Evolutionary conservation across 2,329 filamentous ascomycete genomes (phyloP), one percentile per base, ranked within the genome.

Genomic region (Daldinia sp.): DNA sequence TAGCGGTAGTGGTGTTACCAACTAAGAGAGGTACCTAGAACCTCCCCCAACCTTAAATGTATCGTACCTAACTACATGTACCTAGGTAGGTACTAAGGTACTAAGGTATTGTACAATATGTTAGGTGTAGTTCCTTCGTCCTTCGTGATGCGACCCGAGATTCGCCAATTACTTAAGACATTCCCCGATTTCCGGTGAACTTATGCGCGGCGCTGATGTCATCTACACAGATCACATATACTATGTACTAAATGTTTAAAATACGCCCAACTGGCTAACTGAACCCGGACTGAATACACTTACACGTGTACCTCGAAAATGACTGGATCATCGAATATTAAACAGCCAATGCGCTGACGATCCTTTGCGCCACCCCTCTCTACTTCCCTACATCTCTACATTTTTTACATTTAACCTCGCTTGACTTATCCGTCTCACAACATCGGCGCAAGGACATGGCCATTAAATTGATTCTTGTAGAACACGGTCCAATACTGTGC

Each of bases 401-500:
- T 23, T 23, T 23, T 23, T 23, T 23, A 23, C 20, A 23, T 60
- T 55, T 59, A 42, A 30, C 41, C 44, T 67, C 54, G 39, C 66
- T 61, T 55, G 57, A 46, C 42, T 42, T 41, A 23, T n/a, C 44
- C 51, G 42, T 61, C 60, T 66, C 63, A 66, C 59, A 35, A 54
- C 59, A 51, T 56, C 41, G 39, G 50, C 23, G 55, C 59, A 59
- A 23, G 20, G 41, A 44, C 50, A 50, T 42, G 39, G 35, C 68
- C 68, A 68, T 51, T 66, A 26, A 65, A 63, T 53, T 60, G 23
- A 51, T 28, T 53, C 2, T 37, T 56, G 35, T 60, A 46, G 61
- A 63, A 65, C 70, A 72, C 70, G 70, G 68, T 72, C 58, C 58
- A 30, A 15, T 33, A 35, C 61, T 20, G 55, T 63, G 18, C 9